Conservation (phyloP, 2,329 filamentous ascomycete genomes). For the Penicillium nordicum region DNA sequence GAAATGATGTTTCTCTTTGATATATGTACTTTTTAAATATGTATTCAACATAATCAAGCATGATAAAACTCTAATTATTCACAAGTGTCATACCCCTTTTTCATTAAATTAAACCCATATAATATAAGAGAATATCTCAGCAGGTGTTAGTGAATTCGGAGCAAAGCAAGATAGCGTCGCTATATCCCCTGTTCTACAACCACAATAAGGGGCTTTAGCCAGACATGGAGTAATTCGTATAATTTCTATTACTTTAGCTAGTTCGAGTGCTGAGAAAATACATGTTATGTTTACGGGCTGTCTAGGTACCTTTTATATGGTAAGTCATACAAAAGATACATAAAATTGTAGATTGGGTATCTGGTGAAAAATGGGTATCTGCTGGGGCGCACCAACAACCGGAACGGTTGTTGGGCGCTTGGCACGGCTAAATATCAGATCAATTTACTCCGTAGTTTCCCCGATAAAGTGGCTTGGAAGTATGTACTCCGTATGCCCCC, state of each 20-base stretch:
- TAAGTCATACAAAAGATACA: no score
- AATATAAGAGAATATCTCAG: neutral
- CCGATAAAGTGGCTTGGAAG: no score
- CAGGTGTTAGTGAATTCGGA: neutral
- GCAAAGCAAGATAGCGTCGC: neutral
- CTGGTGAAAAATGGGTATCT: no score
- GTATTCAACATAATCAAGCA: neutral
- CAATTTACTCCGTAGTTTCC: no score
- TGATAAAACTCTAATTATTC: neutral
- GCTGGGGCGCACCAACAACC: no score
- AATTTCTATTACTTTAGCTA: no score
- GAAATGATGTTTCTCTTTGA: neutral
- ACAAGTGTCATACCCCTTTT: neutral
- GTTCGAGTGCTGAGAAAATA: no score
- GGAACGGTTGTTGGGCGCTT: no score
- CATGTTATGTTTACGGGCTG: no score
- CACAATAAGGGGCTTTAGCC: neutral
- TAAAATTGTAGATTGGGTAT: no score
- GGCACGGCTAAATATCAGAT: no score
- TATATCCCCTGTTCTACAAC: neutral
- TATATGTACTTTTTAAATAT: neutral
- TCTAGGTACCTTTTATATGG: no score
- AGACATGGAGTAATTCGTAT: neutral
- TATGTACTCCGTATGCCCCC: neutral
- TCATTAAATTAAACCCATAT: neutral